A percentile compares a stretch with the other conserved stretches of the same genome.
phyloP scores from a whole-genome alignment of 1,139 yeast genomes.

The Geotrichum reessii region DNA sequence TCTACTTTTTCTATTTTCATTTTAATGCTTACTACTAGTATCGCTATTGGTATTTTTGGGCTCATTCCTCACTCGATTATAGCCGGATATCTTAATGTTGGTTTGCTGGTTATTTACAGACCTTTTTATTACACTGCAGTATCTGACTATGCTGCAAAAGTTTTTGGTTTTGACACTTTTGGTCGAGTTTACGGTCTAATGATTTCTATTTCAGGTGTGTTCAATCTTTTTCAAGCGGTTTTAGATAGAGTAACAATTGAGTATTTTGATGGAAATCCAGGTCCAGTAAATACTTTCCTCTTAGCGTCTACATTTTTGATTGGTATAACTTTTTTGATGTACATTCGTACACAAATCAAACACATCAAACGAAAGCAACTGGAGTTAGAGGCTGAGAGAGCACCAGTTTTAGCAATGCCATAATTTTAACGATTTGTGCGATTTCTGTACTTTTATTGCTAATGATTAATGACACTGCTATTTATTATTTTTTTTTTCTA shows the following conservation, averaged over 20 bases:
- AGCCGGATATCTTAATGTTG: slow-evolving; percentile 56
- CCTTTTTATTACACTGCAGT: slow-evolving; percentile 91
- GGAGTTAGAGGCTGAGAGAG: slow-evolving; percentile 6
- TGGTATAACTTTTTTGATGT: slow-evolving; percentile 49
- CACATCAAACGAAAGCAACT: slow-evolving; percentile 5
- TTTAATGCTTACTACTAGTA: slow-evolving; percentile 39
- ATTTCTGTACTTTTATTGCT: not conserved
- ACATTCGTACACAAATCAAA: slow-evolving; percentile 50
- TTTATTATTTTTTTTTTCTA: not conserved
- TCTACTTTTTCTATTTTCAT: slow-evolving; percentile 54
- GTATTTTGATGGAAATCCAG: slow-evolving; percentile 63
- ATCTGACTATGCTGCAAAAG: slow-evolving; percentile 84
- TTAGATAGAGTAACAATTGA: slow-evolving; percentile 67
- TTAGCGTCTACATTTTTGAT: slow-evolving; percentile 49
- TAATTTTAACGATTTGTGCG: not conserved
- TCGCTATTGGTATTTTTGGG: slow-evolving; percentile 16
- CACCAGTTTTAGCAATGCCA: slow-evolving; percentile 8
- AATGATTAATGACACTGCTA: not conserved
- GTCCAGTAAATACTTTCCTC: slow-evolving; percentile 60
- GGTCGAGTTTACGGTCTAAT: slow-evolving; percentile 85
- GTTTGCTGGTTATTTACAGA: slow-evolving; percentile 71
- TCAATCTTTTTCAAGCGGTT: slow-evolving; percentile 63
- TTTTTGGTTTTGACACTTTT: slow-evolving; percentile 85
- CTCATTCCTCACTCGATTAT: slow-evolving; percentile 40
- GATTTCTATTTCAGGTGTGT: slow-evolving; percentile 71